These are phyloP conservation scores for Yarrowia sp. DNA, from an alignment of 805 yeast species.

Conservation along the genomic window DNA sequence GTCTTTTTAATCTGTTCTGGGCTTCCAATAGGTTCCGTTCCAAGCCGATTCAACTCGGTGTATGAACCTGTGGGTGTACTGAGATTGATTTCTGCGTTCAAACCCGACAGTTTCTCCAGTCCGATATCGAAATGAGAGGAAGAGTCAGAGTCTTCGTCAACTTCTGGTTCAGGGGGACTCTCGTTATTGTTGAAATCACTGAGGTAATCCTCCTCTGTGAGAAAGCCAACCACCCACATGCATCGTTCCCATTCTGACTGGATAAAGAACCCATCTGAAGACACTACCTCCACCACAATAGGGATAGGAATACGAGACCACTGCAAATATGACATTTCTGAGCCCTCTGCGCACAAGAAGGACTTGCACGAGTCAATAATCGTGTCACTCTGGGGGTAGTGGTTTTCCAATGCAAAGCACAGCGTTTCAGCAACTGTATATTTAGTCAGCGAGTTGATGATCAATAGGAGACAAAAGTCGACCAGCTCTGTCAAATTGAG, in stretches of 20 bases:
- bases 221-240: constrained; percentile 54
- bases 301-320: constrained; percentile 59
- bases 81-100: constrained; percentile 26
- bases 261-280: constrained; percentile 60
- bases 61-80: constrained; percentile 28
- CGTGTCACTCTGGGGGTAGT: constrained; percentile 58
- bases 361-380: constrained; percentile 58
- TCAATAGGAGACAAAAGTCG: constrained; percentile 54
- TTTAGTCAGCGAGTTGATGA: constrained; percentile 52
- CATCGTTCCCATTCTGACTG: constrained; percentile 65
- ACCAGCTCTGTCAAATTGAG: constrained; percentile 57
- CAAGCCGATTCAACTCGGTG: constrained; percentile 20
- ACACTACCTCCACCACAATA: constrained; percentile 56
- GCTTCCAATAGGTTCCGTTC: constrained; percentile 13
- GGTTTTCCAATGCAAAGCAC: constrained; percentile 54
- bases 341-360: constrained; percentile 57
- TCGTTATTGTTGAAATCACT: constrained; percentile 14
- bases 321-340: constrained; percentile 55
- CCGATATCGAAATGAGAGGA: constrained; percentile 28
- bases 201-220: constrained; percentile 23
- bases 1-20: constrained; percentile 20
- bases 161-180: constrained; percentile 4
- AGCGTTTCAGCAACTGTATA: constrained; percentile 51
- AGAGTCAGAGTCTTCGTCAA: constrained; percentile 10
- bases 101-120: constrained; percentile 7